Base-by-base conservation (phyloP, 2,329 filamentous ascomycete genomes). In the Trichothecium roseum region DNA sequence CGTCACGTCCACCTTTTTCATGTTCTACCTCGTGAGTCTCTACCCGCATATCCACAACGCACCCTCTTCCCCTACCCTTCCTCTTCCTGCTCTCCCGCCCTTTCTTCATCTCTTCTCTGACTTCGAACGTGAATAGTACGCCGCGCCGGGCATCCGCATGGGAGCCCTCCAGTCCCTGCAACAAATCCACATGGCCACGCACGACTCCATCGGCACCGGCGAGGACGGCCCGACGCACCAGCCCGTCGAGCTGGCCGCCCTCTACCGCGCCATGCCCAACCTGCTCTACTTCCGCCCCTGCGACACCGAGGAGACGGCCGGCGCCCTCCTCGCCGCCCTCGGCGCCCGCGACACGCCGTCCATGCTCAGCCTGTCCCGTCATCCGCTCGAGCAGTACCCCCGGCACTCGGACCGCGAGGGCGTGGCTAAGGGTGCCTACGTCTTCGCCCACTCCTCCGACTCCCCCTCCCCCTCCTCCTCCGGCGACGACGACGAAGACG, bases 251-350 rank as follows among this genome's bases (percentile, higher is more conserved):
- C 56, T 79, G 1, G 64, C 68, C 8, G 52, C 64, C 0, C 56
- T 79, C 3, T 79, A 73, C 49, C 68, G 75, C 4, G 67, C 73
- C 17, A 79, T 79, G 73, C 74, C 74, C 1, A 77, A 78, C 39
- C 42, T 79, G 1, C 54, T 71, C 2, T 78, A 77, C 48, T 73
- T 79, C 37, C 68, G 74, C 1, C 74, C 74, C 0, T 63, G 63
- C 32, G 74, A 79, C 41, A 64, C 60, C 32, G 72, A 79, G 45
- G 74, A 80, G 50, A 63, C 60, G 1, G 64, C 64, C 2, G 72
- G 72, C 10, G 74, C 72, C 4, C 76, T 63, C 53, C 63, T 62
- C 24, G 47, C 57, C 4, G 70, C 71, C 8, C 50, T 74, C 28
- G 55, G 60, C 26, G 51, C 53, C 16, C 51, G 40, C 31, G 46